phyloP scores from a whole-genome alignment of 2,329 filamentous ascomycete genomes.

The Graphium sp. region DNA sequence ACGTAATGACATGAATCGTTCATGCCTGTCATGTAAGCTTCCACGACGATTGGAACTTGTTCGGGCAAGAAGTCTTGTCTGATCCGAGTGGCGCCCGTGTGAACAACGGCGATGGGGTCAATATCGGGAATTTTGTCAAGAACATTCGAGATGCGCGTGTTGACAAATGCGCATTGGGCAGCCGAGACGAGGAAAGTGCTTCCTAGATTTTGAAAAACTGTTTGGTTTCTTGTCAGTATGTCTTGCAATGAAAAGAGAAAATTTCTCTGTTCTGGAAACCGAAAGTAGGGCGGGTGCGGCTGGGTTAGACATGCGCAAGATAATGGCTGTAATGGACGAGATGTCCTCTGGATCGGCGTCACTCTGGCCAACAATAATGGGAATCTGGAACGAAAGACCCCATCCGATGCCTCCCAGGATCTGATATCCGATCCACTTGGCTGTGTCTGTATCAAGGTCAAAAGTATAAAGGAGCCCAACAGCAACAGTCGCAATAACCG shows the following conservation, averaged over 20 bases:
- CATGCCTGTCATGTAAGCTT: slow-evolving; percentile 45
- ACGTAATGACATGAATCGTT: too few relatives aligned
- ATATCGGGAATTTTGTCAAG: slow-evolving; percentile 17
- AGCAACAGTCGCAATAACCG: slow-evolving; percentile 22
- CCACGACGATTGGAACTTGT: slow-evolving; percentile 34
- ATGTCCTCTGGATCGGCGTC: slow-evolving; percentile 22
- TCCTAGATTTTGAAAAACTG: slow-evolving; percentile 30
- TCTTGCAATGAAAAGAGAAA: slow-evolving; percentile 3
- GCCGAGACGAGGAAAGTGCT: slow-evolving; percentile 31
- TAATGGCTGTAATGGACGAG: slow-evolving; percentile 26
- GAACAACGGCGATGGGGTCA: slow-evolving; percentile 16
- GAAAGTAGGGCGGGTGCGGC: too few relatives aligned
- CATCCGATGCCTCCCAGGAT: slow-evolving; percentile 29
- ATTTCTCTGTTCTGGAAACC: neutral
- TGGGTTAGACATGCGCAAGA: slow-evolving; percentile 19
- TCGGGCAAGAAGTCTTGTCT: slow-evolving; percentile 27
- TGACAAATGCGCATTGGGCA: slow-evolving; percentile 27
- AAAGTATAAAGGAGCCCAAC: slow-evolving; percentile 24
- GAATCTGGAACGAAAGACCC: slow-evolving; percentile 27
- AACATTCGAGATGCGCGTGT: slow-evolving; percentile 20
- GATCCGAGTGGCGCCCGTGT: slow-evolving; percentile 36
- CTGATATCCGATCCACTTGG: slow-evolving; percentile 35
- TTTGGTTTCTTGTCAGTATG: slow-evolving; percentile 3
- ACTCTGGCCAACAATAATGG: slow-evolving; percentile 30
- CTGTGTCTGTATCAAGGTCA: slow-evolving; percentile 17